Conservation (phyloP, 345 rosid species). For the Hibiscus trionum region DNA sequence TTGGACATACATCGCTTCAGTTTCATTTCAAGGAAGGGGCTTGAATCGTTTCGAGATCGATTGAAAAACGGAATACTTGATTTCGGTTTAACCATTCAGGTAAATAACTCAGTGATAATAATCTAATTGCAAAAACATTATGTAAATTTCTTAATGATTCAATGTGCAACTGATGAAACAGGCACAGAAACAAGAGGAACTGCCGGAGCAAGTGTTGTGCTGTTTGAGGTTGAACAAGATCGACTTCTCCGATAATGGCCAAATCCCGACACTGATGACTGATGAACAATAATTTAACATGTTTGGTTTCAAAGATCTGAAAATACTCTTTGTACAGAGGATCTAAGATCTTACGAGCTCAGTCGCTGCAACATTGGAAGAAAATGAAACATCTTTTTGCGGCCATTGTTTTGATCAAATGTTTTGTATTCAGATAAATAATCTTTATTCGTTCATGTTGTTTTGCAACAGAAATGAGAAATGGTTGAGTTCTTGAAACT, state of each 20-base stretch:
- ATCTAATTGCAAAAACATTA: not conserved
- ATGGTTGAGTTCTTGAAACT: too few species aligned
- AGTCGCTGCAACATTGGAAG: not conserved
- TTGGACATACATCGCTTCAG: slow-evolving; percentile 88
- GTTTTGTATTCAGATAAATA: too few species aligned
- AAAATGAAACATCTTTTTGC: not conserved
- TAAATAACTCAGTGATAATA: slow-evolving; percentile 11
- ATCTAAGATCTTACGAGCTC: not conserved
- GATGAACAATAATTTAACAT: slow-evolving; percentile 29
- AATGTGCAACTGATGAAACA: slow-evolving; percentile 14
- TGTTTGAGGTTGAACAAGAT: slow-evolving; percentile 78
- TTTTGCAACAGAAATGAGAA: too few species aligned
- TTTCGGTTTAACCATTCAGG: slow-evolving; percentile 88
- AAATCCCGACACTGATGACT: slow-evolving; percentile 55
- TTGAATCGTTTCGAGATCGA: slow-evolving; percentile 79
- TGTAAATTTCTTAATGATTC: not conserved
- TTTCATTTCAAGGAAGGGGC: slow-evolving; percentile 85
- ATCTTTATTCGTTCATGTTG: too few species aligned
- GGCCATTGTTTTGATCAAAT: too few species aligned
- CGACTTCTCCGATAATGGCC: slow-evolving; percentile 71
- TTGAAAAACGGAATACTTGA: slow-evolving; percentile 67
- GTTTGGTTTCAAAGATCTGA: not conserved
- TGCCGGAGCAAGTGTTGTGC: slow-evolving; percentile 76
- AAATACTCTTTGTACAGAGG: not conserved
- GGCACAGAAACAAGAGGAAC: slow-evolving; percentile 89